These are phyloP conservation scores for Haematococcus sp. DNA, from an alignment of 139 green algal species.

Conservation along the genomic window DNA sequence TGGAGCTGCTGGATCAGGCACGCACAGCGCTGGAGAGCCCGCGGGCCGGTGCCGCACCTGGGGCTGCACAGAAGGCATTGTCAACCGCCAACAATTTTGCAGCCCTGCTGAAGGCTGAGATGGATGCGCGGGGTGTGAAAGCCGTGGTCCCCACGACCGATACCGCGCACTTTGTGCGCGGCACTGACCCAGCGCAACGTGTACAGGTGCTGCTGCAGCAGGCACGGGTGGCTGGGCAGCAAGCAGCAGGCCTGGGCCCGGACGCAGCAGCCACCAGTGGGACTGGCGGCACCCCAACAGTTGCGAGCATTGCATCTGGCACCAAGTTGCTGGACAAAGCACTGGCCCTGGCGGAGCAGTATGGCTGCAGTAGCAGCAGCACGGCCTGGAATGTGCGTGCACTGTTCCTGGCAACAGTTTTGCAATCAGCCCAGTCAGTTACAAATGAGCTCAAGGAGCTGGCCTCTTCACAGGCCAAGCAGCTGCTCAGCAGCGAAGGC, in stretches of 20 bases:
- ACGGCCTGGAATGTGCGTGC: background rate
- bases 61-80: too few relatives aligned
- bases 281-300: background rate
- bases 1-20: too few relatives aligned
- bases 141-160: too few relatives aligned
- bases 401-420: background rate
- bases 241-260: background rate
- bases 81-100: too few relatives aligned
- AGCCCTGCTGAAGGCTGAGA: too few relatives aligned
- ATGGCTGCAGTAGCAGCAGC: background rate
- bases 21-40: too few relatives aligned
- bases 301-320: background rate
- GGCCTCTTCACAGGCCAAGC: background rate
- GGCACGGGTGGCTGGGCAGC: background rate
- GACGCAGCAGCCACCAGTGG: background rate
- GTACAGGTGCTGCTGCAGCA: slow-evolving; percentile 4
- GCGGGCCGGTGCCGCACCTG: too few relatives aligned
- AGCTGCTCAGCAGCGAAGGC: background rate
- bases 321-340: slow-evolving; percentile 4
- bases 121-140: too few relatives aligned
- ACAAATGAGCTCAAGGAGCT: background rate
- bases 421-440: background rate
- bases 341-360: background rate
- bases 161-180: too few relatives aligned
- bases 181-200: background rate